phyloP scores from a whole-genome alignment of 495 filamentous ascomycete genomes.

The Tuber aestivum region DNA sequence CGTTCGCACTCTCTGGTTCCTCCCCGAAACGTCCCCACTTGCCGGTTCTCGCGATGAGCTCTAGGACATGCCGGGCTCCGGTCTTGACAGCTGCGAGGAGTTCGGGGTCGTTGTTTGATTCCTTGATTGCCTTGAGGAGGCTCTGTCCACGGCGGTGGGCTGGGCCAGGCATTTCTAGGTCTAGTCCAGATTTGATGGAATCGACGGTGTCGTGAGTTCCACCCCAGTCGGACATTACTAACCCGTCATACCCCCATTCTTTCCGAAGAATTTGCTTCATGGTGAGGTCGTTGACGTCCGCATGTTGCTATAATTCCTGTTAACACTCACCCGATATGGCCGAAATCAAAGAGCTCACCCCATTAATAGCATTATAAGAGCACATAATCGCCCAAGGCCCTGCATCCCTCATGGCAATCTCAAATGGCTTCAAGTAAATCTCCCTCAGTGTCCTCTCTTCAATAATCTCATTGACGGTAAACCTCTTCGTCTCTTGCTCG shows the following conservation, averaged over 20 bases:
- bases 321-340: neutral
- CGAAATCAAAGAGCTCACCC: conserved; percentile 47
- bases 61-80: conserved; percentile 59
- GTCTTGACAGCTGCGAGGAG: conserved; percentile 49
- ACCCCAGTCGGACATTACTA: conserved; percentile 55
- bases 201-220: conserved; percentile 52
- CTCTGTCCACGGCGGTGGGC: conserved; percentile 55
- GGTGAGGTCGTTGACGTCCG: conserved; percentile 61
- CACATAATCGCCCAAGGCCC: conserved; percentile 56
- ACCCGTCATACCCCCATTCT: conserved; percentile 56
- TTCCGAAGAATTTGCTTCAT: conserved; percentile 55
- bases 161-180: conserved; percentile 59
- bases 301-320: conserved; percentile 48
- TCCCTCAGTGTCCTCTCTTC: conserved; percentile 67
- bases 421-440: conserved; percentile 59
- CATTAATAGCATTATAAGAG: conserved; percentile 57
- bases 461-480: conserved; percentile 63
- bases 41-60: conserved; percentile 59
- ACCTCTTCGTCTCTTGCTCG: conserved; percentile 72
- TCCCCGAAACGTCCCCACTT: conserved; percentile 55
- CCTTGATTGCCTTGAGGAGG: conserved; percentile 55
- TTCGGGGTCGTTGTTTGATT: conserved; percentile 50
- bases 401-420: conserved; percentile 53
- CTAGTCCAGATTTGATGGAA: conserved; percentile 53
- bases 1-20: conserved; percentile 47